Evolutionary conservation across 1,284 basidiomycete genomes (phyloP), one percentile per base, ranked within the genome.

Genomic region (Coniferiporia weirii): DNA sequence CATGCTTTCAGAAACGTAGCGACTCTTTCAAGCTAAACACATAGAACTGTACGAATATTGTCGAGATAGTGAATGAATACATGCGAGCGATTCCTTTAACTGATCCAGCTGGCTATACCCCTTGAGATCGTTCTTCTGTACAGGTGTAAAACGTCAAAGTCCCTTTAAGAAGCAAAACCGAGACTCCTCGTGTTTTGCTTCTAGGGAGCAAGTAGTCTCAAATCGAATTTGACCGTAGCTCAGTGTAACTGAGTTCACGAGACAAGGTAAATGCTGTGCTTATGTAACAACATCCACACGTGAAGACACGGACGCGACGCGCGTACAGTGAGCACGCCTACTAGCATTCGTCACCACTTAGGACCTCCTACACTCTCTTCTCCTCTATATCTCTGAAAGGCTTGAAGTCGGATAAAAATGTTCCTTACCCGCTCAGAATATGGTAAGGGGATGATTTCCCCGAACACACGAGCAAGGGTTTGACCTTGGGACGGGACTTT

Each of bases 401-500:
- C 38, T 46, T 46, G 13, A n/a, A 51, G 8, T 20, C 2, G 17
- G 17, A 1, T 49, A 32, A 49, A 55, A 53, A 93, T 95, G 92
- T 95, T 95, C 73, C 82, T 93, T 73, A 94, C 92, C 76, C 87
- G 93, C 77, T 94, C 92, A 76, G 92, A 94, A 79, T 95, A 94
- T 75, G 92, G 91, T 91, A 56, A 53, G 67, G 48, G 36, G 17
- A 17, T 9, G 5, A 27, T 27, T 27, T 22, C 20, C 36, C 8
- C 40, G 45, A 22, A 10, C 17, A 12, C 35, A 36, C 13, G 32
- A 19, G 13, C 22, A 32, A 34, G 22, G 20, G 46, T 32, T 27
- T 56, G 32, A 38, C 50, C 20, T 53, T 54, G 54, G 17, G 27
- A 20, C 47, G 34, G 19, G n/a, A 38, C 27, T n/a, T 54, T 19